These are phyloP conservation scores for Pterula multifida DNA, from an alignment of 1,284 basidiomycete species.

Conservation along the genomic window DNA sequence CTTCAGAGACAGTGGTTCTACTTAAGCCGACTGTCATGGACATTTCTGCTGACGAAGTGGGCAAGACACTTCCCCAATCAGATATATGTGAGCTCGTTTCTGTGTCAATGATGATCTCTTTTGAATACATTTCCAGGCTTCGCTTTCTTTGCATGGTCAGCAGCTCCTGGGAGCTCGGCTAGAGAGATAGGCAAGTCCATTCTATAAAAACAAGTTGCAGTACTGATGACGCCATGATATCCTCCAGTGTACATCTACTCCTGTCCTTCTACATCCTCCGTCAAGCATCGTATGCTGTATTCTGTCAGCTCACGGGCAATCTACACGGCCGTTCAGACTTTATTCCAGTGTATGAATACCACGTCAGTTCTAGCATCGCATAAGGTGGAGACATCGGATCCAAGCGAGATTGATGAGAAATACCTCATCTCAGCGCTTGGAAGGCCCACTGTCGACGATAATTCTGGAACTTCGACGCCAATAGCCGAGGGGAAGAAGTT, in stretches of 20 bases:
- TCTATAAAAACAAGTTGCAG: not conserved
- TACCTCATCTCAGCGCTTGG: slow-evolving; percentile 50
- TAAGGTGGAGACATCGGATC: slow-evolving; percentile 78
- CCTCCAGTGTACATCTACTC: slow-evolving; percentile 75
- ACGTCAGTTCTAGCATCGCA: slow-evolving; percentile 33
- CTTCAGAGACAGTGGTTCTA: slow-evolving; percentile 43
- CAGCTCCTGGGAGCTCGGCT: slow-evolving; percentile 25
- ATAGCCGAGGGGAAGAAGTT: slow-evolving; percentile 30
- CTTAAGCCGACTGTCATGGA: slow-evolving; percentile 25
- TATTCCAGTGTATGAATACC: slow-evolving; percentile 30
- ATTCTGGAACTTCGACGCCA: slow-evolving; percentile 6
- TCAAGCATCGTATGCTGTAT: slow-evolving; percentile 82
- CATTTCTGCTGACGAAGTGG: slow-evolving; percentile 30
- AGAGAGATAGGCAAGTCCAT: slow-evolving; percentile 47
- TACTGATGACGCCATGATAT: slow-evolving; percentile 8
- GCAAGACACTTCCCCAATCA: slow-evolving; percentile 34
- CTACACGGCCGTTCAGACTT: slow-evolving; percentile 40
- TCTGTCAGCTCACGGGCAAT: slow-evolving; percentile 55
- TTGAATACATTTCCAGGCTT: slow-evolving; percentile 45
- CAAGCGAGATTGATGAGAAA: slow-evolving; percentile 53
- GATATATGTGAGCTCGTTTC: slow-evolving; percentile 31
- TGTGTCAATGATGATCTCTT: slow-evolving; percentile 8
- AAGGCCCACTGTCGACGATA: slow-evolving; percentile 11
- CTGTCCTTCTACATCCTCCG: slow-evolving; percentile 67
- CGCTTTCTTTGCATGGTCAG: slow-evolving; percentile 66